These are phyloP conservation scores for Puccinellia tenuiflora DNA, from an alignment of 176 grass and related monocot species.

Conservation along the genomic window DNA sequence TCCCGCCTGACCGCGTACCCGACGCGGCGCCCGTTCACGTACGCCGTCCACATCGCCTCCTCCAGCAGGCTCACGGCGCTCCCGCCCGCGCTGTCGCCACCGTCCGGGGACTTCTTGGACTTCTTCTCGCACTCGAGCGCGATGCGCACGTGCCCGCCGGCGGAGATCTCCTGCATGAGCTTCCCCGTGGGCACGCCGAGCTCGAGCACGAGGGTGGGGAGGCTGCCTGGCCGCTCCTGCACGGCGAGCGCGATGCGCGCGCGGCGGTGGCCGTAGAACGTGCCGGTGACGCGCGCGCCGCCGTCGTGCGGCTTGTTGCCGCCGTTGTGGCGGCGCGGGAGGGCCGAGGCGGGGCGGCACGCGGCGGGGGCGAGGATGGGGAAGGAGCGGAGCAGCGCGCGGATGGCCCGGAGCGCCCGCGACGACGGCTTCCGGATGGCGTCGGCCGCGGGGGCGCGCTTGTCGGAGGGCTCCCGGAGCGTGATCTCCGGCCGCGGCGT, in stretches of 20 bases:
- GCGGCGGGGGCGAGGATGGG: slow-evolving; percentile 60
- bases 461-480: slow-evolving; percentile 48
- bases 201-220: slow-evolving; percentile 75
- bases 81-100: not conserved
- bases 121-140: slow-evolving; percentile 93
- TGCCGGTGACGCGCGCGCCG: slow-evolving; percentile 53
- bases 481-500: slow-evolving; percentile 46
- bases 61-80: slow-evolving; percentile 37
- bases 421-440: slow-evolving; percentile 35
- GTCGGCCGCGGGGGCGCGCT: slow-evolving; percentile 23
- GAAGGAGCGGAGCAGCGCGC: slow-evolving; percentile 64
- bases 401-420: slow-evolving; percentile 46
- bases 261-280: slow-evolving; percentile 71
- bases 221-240: slow-evolving; percentile 68
- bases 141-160: slow-evolving; percentile 59
- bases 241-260: slow-evolving; percentile 70
- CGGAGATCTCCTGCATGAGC: slow-evolving; percentile 85
- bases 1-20: slow-evolving; percentile 73
- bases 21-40: slow-evolving; percentile 77
- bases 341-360: slow-evolving; percentile 54
- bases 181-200: slow-evolving; percentile 68
- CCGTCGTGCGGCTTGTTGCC: slow-evolving; percentile 43
- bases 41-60: slow-evolving; percentile 87
- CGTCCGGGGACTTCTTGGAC: slow-evolving; percentile 39
- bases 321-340: slow-evolving; percentile 27